Base-by-base conservation (phyloP, 2,329 filamentous ascomycete genomes). In the Tricladium varicosporioides region DNA sequence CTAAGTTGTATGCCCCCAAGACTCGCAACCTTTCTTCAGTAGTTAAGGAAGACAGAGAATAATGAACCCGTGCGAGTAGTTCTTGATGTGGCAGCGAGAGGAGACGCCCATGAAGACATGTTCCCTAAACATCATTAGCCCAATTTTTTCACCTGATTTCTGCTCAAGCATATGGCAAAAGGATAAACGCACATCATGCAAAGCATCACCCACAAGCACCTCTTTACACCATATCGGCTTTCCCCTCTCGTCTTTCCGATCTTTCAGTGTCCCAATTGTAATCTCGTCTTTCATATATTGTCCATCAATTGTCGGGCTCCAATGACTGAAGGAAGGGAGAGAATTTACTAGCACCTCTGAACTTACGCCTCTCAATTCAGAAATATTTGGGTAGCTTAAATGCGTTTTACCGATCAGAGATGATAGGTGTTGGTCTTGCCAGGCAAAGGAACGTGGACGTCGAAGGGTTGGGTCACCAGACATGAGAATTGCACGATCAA, bases 391-490 rank as follows among this genome's bases (percentile, higher is more conserved):
- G 4, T 49, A 15, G 18, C 43, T 40, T 1, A 62, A 52, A 5
- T 48, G 32, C 10, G 59, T 40, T 18, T 19, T n/a, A 18, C 9
- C 50, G 32, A 13, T 45, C 40, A 36, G 32, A 18, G 19, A 52
- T 56, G 1, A 2, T 19, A 58, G 60, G 22, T 53, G 54, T 5
- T n/a, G 43, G 14, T 61, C 54, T 16, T 62, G 62, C 56, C 58
- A 60, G 27, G 14, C 10, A 48, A 58, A 57, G 13, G 33, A 40
- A 9, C 58, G 52, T 7, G 60, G 48, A 32, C 58, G 53, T 2
- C 62, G 60, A 1, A 64, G 45, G 5, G 60, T 60, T 15, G 58
- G 50, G 33, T 64, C 62, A 2, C 63, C 63, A 15, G 61, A 63
- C 57, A 63, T 60, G 27, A 62, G 45, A 14, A 61, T 59, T 33